A percentile compares a stretch with the other conserved stretches of the same genome.
These are phyloP conservation scores for Mycena venus DNA, from an alignment of 768 basidiomycete species.

Conservation along the genomic window DNA sequence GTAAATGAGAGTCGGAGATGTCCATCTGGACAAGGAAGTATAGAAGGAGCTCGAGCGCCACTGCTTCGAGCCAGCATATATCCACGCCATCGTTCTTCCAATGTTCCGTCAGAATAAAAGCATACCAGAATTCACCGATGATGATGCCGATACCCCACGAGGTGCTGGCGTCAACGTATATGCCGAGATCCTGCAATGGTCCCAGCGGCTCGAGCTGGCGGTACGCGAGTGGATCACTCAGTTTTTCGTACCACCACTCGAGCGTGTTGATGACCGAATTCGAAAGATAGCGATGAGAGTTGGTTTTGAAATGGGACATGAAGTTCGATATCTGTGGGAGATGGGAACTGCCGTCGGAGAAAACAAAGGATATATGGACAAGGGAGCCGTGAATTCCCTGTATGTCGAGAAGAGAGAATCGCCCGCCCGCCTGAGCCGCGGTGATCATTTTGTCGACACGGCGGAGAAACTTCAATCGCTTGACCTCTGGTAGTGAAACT, in stretches of 20 bases:
- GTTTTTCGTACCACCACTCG: background rate
- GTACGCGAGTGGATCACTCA: background rate
- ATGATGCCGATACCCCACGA: background rate
- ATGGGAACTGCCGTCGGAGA: background rate
- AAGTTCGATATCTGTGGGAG: background rate
- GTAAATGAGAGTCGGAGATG: slow-evolving; percentile 9
- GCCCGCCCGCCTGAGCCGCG: background rate
- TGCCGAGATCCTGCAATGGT: background rate
- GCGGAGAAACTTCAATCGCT: slow-evolving; percentile 39
- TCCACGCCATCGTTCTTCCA: background rate
- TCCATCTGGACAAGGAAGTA: slow-evolving; percentile 4
- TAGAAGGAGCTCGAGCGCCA: background rate
- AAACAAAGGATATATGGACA: background rate
- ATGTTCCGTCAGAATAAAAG: background rate
- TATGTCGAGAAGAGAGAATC: background rate
- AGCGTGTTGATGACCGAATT: background rate
- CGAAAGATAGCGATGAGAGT: background rate
- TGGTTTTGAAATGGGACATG: background rate
- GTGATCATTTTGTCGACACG: background rate
- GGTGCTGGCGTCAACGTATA: background rate
- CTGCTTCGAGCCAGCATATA: slow-evolving; percentile 9
- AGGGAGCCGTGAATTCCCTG: background rate
- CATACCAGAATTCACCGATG: background rate
- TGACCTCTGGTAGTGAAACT: slow-evolving; percentile 42
- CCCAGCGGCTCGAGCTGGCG: background rate